These are phyloP conservation scores for Pseudonitzschia pungens DNA, from an alignment of 108 stramenopile genomes.

Conservation along the genomic window DNA sequence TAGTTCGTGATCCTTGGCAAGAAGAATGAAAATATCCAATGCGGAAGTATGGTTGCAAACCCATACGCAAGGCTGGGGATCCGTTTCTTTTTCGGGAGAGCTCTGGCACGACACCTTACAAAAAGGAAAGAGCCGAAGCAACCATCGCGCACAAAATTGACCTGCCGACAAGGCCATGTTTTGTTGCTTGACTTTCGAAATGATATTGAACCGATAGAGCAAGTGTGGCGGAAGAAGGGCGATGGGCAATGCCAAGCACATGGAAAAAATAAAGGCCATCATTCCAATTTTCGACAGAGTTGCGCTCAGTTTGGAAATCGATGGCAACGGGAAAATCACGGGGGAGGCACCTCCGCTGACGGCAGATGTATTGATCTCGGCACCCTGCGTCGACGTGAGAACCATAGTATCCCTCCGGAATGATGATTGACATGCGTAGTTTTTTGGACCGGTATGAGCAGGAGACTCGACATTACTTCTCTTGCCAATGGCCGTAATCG, in stretches of 20 bases:
- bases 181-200: constrained; percentile 32
- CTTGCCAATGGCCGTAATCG: neutral
- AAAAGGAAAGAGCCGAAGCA: constrained; percentile 82
- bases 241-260: constrained; percentile 81
- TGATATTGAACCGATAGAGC: constrained; percentile 38
- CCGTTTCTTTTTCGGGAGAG: constrained; percentile 12
- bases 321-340: neutral
- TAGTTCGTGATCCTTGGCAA: constrained; percentile 60
- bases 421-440: neutral
- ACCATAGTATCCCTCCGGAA: neutral
- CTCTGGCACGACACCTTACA: constrained; percentile 45
- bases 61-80: constrained; percentile 75
- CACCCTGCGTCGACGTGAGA: neutral
- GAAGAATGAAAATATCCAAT: constrained; percentile 80
- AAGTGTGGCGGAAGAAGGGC: constrained; percentile 63
- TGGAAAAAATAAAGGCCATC: constrained; percentile 65
- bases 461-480: neutral
- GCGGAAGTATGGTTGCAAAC: constrained; percentile 83
- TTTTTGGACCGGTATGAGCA: neutral
- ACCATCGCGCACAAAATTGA: constrained; percentile 79
- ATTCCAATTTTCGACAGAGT: constrained; percentile 41
- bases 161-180: constrained; percentile 53
- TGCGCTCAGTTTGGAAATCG: constrained; percentile 13
- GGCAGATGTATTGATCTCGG: neutral
- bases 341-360: neutral